Conservation (phyloP, 2,329 filamentous ascomycete genomes). For the Aspergillus jensenii region DNA sequence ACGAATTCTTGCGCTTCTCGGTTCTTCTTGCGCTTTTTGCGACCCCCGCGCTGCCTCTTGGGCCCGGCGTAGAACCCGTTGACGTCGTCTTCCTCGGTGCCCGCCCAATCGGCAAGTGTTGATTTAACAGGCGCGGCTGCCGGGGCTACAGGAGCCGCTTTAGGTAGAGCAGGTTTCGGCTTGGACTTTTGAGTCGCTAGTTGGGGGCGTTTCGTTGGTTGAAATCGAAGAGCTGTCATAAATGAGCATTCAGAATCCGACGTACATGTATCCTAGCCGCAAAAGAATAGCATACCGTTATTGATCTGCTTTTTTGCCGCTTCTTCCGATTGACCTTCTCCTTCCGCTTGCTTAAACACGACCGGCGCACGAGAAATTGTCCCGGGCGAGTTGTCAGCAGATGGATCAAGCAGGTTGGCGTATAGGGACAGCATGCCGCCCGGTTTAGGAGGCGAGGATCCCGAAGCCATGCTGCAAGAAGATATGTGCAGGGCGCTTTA, state of each 20-base stretch:
- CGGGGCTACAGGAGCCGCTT: conserved; percentile 40
- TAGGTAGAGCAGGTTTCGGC: conserved; percentile 61
- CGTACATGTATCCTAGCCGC: conserved; percentile 14
- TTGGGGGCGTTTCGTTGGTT: conserved; percentile 79
- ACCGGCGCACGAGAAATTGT: conserved; percentile 78
- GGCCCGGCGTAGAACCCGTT: conserved; percentile 64
- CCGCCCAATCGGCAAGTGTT: conserved; percentile 78
- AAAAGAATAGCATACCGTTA: conserved; percentile 55
- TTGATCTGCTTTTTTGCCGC: conserved; percentile 64
- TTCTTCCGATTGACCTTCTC: conserved; percentile 50
- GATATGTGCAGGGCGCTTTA: background rate
- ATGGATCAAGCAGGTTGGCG: conserved; percentile 72
- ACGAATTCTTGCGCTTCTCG: conserved; percentile 57
- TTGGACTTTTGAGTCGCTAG: conserved; percentile 61
- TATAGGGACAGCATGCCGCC: conserved; percentile 69
- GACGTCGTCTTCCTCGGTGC: conserved; percentile 76
- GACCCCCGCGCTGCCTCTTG: conserved; percentile 73
- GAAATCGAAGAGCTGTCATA: conserved; percentile 68
- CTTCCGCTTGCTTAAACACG: conserved; percentile 62
- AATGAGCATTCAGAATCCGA: conserved; percentile 45
- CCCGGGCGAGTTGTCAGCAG: conserved; percentile 45
- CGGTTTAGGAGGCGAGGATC: conserved; percentile 32
- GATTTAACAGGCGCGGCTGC: conserved; percentile 57
- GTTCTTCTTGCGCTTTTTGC: conserved; percentile 76
- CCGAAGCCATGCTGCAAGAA: conserved; percentile 30